These are phyloP conservation scores for Globisporangium perplexum DNA, from an alignment of 352 stramenopile genomes.

Conservation along the genomic window DNA sequence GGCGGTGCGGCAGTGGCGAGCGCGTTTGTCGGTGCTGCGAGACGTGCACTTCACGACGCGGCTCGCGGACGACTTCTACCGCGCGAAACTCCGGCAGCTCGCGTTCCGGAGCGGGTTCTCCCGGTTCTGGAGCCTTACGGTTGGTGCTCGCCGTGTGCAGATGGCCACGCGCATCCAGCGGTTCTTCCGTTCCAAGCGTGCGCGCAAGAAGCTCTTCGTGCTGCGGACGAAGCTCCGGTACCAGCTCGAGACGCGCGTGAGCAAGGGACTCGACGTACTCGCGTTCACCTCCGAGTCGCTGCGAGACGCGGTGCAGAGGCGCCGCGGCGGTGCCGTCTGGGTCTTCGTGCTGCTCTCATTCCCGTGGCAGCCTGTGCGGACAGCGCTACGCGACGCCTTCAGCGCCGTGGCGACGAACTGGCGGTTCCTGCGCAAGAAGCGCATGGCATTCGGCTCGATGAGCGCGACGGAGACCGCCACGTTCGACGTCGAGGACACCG, in stretches of 20 bases:
- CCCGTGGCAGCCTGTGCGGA: neutral
- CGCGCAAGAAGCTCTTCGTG: constrained; percentile 23
- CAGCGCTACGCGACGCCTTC: constrained; percentile 9
- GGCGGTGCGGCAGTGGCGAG: neutral
- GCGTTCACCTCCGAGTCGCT: constrained; percentile 13
- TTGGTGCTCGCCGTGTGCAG: constrained; percentile 14
- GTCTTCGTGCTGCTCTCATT: neutral
- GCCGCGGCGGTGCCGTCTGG: neutral
- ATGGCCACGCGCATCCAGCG: constrained; percentile 36
- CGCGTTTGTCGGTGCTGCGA: neutral
- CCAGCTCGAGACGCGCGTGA: constrained; percentile 20
- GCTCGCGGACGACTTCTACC: constrained; percentile 4
- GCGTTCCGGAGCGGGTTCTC: constrained; percentile 22
- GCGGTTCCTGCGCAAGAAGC: constrained; percentile 19
- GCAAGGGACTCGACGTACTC: constrained; percentile 13
- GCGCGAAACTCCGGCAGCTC: constrained; percentile 11
- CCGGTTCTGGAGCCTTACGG: constrained; percentile 28
- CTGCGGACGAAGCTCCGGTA: constrained; percentile 31
- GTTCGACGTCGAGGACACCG: neutral
- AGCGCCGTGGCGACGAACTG: constrained; percentile 29
- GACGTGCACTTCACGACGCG: neutral
- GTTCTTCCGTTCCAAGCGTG: constrained; percentile 17
- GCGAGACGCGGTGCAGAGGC: neutral
- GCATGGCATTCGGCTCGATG: constrained; percentile 21
- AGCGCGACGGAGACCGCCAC: constrained; percentile 18